phyloP scores from a whole-genome alignment of 257 asterid genomes.

The Solanum bukasovii region DNA sequence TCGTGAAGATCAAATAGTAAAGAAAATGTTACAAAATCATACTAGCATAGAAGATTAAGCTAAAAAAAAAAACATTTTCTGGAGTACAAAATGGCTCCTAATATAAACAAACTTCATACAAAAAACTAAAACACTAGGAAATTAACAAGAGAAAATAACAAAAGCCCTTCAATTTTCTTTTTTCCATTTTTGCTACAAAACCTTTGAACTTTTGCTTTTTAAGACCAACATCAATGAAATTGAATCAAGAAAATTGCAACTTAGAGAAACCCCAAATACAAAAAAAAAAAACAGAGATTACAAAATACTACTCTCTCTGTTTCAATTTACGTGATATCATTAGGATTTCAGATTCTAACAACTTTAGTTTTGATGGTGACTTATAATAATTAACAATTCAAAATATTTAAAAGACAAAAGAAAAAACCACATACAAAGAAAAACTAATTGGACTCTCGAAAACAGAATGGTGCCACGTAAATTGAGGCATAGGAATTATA shows the following conservation, averaged over 20 bases:
- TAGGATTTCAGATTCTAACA: not conserved
- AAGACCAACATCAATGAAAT: not conserved
- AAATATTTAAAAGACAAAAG: not conserved
- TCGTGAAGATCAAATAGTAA: constrained; percentile 7
- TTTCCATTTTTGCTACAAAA: constrained; percentile 4
- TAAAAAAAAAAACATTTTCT: not conserved
- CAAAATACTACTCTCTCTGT: not conserved
- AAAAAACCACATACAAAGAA: not conserved
- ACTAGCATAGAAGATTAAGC: not conserved
- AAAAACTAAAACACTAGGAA: not conserved
- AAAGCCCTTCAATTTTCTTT: not conserved
- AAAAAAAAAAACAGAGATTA: not conserved
- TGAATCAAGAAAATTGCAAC: not conserved
- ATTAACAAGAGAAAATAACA: not conserved
- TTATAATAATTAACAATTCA: too few species aligned
- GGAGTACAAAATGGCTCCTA: not conserved
- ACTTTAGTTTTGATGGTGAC: not conserved
- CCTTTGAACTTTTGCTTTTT: constrained; percentile 4
- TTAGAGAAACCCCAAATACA: not conserved
- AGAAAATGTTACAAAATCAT: not conserved
- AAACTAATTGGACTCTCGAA: not conserved
- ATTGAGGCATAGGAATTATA: not conserved
- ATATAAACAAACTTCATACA: not conserved
- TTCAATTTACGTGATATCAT: not conserved
- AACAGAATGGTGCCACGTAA: not conserved